Conservation (phyloP, 768 basidiomycete species). For the Thelephora ganbajun region DNA sequence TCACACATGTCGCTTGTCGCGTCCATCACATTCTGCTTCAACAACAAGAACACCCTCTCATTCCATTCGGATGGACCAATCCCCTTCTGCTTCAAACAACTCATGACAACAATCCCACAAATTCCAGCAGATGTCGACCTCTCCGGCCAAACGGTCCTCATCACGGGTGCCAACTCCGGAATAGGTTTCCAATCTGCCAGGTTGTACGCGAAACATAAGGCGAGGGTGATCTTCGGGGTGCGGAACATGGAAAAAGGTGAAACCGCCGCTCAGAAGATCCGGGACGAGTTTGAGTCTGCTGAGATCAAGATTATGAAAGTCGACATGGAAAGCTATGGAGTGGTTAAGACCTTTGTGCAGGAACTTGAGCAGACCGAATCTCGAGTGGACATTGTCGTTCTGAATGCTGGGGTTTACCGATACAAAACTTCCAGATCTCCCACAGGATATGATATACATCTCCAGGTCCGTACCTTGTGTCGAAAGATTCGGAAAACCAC, state of each 20-base stretch:
- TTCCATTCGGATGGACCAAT: too few species aligned
- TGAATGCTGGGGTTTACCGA: not conserved
- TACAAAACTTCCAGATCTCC: not conserved
- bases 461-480: not conserved
- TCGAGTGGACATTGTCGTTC: not conserved
- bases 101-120: too few species aligned
- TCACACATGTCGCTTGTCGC: too few species aligned
- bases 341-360: not conserved
- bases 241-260: not conserved
- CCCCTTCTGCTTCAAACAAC: too few species aligned
- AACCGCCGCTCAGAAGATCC: not conserved
- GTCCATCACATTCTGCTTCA: too few species aligned
- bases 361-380: not conserved
- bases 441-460: not conserved
- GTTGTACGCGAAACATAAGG: not conserved
- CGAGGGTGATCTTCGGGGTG: not conserved
- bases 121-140: conserved; percentile 17
- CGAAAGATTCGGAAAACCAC: too few species aligned
- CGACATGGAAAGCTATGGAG: not conserved
- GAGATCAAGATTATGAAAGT: not conserved
- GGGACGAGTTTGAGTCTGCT: not conserved
- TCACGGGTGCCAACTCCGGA: not conserved
- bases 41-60: too few species aligned
- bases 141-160: conserved; percentile 14
- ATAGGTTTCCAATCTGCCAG: not conserved